Evolutionary conservation across 441 rosid species (phyloP).

Genomic region (Theobroma grandiflorum): DNA sequence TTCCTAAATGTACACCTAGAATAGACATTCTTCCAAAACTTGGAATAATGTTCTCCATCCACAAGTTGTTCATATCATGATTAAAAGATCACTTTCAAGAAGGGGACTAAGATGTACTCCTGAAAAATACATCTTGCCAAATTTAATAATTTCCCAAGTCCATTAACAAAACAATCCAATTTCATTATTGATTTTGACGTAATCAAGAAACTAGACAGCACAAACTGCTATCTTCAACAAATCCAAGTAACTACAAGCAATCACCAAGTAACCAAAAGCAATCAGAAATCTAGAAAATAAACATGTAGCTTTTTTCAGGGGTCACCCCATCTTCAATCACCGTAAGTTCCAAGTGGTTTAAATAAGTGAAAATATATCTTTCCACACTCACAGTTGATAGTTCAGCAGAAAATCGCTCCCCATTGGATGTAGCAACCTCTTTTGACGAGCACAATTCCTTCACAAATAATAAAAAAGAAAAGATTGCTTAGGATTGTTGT

Average conservation of each 20-base stretch:
- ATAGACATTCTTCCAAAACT: neutral
- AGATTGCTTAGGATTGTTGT: neutral
- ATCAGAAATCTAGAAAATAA: neutral
- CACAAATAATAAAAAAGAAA: slow-evolving; percentile 31
- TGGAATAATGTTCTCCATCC: neutral
- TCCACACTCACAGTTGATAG: slow-evolving; percentile 73
- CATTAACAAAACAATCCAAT: neutral
- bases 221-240: neutral
- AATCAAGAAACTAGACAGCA: slow-evolving; percentile 1
- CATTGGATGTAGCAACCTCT: slow-evolving; percentile 74
- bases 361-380: slow-evolving; percentile 16
- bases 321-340: slow-evolving; percentile 3
- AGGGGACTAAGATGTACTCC: neutral
- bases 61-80: slow-evolving; percentile 10
- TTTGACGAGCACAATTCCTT: slow-evolving; percentile 81
- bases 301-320: neutral
- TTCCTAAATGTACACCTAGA: neutral
- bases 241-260: slow-evolving; percentile 2
- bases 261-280: slow-evolving; percentile 3
- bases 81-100: neutral
- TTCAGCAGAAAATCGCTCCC: slow-evolving; percentile 75
- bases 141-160: neutral
- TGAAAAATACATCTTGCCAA: neutral
- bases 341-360: neutral
- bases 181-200: neutral